Percentiles rank a stretch among this genome's conserved stretches.
phyloP scores from a whole-genome alignment of 106 monocot genomes.

The Dendrobium nobile region DNA sequence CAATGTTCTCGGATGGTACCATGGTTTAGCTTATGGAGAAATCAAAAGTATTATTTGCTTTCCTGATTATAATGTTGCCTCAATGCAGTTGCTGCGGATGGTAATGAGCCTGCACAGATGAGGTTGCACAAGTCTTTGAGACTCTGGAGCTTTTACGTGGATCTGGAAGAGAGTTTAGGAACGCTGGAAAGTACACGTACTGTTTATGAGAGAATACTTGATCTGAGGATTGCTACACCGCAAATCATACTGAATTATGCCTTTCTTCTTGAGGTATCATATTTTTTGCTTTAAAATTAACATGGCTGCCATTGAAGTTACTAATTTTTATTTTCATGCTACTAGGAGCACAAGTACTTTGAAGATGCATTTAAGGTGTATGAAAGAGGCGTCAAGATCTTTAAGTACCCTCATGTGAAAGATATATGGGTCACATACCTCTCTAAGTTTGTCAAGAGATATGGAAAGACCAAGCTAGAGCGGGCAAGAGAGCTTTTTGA shows the following conservation, averaged over 20 bases:
- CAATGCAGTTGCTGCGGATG: conserved; percentile 84
- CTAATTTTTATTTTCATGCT: background rate
- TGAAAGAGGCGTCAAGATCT: conserved; percentile 98
- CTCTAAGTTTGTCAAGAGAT: conserved; percentile 91
- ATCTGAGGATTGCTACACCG: conserved; percentile 92
- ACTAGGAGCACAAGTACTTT: conserved; percentile 83
- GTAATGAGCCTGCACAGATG: conserved; percentile 92
- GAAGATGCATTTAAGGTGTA: conserved; percentile 99
- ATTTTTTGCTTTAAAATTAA: background rate
- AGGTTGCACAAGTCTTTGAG: conserved; percentile 84
- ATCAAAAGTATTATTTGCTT: background rate
- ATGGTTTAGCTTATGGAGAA: background rate
- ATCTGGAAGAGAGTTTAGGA: conserved; percentile 89
- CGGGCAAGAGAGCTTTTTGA: conserved; percentile 90
- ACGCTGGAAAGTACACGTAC: conserved; percentile 76
- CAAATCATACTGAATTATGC: conserved; percentile 97
- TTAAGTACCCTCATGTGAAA: conserved; percentile 96
- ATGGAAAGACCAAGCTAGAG: conserved; percentile 76
- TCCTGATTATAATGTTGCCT: conserved; percentile 2
- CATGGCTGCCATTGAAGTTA: background rate
- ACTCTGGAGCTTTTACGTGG: conserved; percentile 93
- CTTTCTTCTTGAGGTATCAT: conserved; percentile 77
- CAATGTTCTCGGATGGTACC: too few species aligned
- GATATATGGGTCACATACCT: conserved; percentile 98
- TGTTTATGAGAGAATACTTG: conserved; percentile 93